A percentile compares a stretch with the other conserved stretches of the same genome.
Conservation (phyloP, 1,284 basidiomycete species). For the Tilletia indica region DNA sequence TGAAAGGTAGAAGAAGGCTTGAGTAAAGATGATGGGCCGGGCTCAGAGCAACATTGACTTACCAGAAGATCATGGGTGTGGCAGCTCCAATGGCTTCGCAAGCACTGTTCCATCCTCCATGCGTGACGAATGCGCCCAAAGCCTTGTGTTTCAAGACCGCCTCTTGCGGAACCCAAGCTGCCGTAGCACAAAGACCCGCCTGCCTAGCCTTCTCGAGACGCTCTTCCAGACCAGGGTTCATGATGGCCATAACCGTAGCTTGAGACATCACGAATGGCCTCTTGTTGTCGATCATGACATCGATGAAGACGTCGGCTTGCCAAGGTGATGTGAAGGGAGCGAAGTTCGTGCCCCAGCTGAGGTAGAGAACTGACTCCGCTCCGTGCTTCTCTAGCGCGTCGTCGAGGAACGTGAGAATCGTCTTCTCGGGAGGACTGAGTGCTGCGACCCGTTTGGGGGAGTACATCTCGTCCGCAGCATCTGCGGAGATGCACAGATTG, state of each 20-base stretch:
- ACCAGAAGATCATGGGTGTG: background rate
- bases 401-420: background rate
- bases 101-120: constrained; percentile 7
- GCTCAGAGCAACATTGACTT: background rate
- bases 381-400: background rate
- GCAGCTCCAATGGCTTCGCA: background rate
- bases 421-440: no score
- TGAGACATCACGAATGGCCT: background rate
- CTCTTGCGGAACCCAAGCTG: background rate
- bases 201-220: background rate
- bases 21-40: no score
- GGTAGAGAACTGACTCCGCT: background rate
- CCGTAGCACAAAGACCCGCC: background rate
- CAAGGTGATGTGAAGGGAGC: background rate
- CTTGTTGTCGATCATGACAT: background rate
- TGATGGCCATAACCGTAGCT: background rate
- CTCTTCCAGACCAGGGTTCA: background rate
- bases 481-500: background rate
- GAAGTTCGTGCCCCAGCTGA: background rate
- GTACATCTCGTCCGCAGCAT: no score
- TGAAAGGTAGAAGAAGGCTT: background rate
- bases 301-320: constrained; percentile 8
- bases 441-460: no score
- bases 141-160: background rate
- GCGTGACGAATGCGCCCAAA: background rate